Conservation (phyloP, 2,329 filamentous ascomycete genomes). For the Penicillium sp. region DNA sequence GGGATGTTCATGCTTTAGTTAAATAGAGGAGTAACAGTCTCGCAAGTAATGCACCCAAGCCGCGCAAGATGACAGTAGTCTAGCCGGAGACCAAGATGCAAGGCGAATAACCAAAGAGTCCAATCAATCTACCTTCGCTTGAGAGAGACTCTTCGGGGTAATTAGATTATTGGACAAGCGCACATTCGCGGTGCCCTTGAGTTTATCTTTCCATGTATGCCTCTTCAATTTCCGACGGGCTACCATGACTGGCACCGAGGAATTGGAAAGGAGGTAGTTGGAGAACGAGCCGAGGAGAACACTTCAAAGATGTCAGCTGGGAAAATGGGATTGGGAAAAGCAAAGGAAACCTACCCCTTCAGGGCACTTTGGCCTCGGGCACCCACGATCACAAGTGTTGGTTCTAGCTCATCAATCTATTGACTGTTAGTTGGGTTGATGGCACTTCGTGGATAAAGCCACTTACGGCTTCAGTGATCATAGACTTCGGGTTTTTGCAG, state of each 20-base stretch:
- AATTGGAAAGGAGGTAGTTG: conserved; percentile 96
- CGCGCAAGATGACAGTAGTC: neutral
- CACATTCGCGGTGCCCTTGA: conserved; percentile 63
- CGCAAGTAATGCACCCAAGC: neutral
- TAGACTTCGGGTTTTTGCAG: conserved; percentile 95
- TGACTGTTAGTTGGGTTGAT: conserved; percentile 8
- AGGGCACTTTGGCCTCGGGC: conserved; percentile 87
- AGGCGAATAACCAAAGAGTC: neutral
- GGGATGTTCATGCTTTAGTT: conserved; percentile 7
- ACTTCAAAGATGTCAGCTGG: conserved; percentile 49
- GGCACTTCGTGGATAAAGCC: too few species aligned
- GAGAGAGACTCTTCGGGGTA: conserved; percentile 68
- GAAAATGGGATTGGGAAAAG: neutral
- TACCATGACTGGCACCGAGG: conserved; percentile 96
- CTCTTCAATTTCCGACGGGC: conserved; percentile 87
- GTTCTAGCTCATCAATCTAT: conserved; percentile 85
- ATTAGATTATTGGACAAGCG: conserved; percentile 80
- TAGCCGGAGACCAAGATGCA: conserved; percentile 2
- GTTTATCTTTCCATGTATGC: conserved; percentile 68
- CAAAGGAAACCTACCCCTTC: conserved; percentile 70
- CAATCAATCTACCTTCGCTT: conserved; percentile 72
- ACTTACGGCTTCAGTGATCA: conserved; percentile 87
- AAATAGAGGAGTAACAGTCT: neutral
- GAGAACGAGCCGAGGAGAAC: conserved; percentile 95
- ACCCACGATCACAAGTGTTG: conserved; percentile 89